These are phyloP conservation scores for Haematococcus lacustris DNA, from an alignment of 139 green algal species.

Conservation along the genomic window DNA sequence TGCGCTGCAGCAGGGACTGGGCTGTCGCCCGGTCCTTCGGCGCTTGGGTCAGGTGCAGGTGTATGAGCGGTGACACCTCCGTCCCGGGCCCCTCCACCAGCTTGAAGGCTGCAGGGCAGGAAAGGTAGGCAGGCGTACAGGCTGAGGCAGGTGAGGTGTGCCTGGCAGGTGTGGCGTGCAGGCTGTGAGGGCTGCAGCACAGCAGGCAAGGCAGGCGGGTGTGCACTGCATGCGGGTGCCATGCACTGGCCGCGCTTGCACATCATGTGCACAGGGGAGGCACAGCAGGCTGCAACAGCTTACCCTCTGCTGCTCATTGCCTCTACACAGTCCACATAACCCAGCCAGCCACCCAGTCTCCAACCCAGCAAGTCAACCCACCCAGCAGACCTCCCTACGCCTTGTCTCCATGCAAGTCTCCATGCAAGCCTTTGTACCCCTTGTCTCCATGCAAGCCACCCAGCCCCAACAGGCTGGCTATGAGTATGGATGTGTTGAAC, in stretches of 20 bases:
- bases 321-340: not conserved
- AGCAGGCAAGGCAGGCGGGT: not conserved
- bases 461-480: no score
- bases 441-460: no score
- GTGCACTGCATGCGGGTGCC: not conserved
- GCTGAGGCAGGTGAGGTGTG: not conserved
- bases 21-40: not conserved
- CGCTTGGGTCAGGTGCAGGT: conserved; percentile 42
- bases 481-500: no score
- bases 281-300: not conserved
- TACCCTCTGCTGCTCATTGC: no score
- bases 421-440: no score
- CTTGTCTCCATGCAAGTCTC: not conserved
- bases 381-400: not conserved
- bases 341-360: not conserved
- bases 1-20: not conserved
- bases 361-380: not conserved
- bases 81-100: conserved; percentile 24
- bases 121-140: not conserved
- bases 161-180: not conserved
- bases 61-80: conserved; percentile 46
- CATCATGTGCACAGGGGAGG: not conserved
- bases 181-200: not conserved
- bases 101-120: conserved; percentile 19
- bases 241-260: not conserved